Evolutionary conservation across 306 rosid species (phyloP).

Genomic region (Coriaria nepalensis): DNA sequence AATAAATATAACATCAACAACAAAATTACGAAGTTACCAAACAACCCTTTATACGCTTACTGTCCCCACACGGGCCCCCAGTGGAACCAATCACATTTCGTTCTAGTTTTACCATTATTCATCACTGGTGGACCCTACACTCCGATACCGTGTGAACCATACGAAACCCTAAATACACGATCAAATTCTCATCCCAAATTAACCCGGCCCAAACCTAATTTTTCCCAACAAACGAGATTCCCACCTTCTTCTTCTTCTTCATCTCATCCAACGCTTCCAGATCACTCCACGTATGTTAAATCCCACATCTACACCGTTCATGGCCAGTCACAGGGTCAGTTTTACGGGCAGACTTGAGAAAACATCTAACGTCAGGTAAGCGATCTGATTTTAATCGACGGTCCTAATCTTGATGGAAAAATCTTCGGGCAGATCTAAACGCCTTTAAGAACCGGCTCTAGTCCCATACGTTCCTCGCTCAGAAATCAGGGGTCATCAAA

Average conservation of each 20-base stretch:
- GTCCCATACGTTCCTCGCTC: conserved; percentile 55
- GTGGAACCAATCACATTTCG: conserved; percentile 10
- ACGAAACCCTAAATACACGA: conserved; percentile 19
- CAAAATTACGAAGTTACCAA: too few relatives aligned
- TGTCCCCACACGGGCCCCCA: too few relatives aligned
- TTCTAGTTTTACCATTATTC: conserved; percentile 10
- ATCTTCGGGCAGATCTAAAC: conserved; percentile 70
- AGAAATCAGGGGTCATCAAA: conserved; percentile 46
- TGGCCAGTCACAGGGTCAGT: conserved; percentile 50
- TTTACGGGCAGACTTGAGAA: conserved; percentile 18
- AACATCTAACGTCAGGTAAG: conserved; percentile 12
- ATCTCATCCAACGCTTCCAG: neutral
- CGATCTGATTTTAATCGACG: conserved; percentile 7
- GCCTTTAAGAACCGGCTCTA: conserved; percentile 81
- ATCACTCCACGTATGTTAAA: conserved; percentile 10
- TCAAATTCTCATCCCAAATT: neutral
- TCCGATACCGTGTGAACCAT: neutral
- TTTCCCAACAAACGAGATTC: conserved; percentile 2
- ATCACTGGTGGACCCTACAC: conserved; percentile 4
- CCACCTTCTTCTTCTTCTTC: neutral
- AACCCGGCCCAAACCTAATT: conserved; percentile 8
- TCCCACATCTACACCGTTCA: conserved; percentile 31
- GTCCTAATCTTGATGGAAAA: conserved; percentile 20
- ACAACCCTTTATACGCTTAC: too few relatives aligned
- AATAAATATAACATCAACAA: too few relatives aligned